These are phyloP conservation scores for Pistacia atlantica DNA, from an alignment of 345 rosid genomes.

Conservation along the genomic window DNA sequence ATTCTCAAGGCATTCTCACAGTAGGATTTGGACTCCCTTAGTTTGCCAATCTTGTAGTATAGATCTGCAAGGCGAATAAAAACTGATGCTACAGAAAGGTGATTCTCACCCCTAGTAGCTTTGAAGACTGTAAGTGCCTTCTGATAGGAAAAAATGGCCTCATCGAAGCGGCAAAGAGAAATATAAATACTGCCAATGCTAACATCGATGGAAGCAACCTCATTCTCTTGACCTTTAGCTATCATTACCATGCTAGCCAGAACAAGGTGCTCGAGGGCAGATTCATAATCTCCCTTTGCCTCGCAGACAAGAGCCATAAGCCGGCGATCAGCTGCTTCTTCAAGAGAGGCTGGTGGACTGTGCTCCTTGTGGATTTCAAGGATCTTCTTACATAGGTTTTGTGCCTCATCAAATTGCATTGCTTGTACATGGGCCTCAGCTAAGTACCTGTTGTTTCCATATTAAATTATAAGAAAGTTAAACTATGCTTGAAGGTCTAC, in stretches of 20 bases:
- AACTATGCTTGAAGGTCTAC: not conserved
- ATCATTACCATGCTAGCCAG: constrained; percentile 64
- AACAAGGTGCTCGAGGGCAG: constrained; percentile 56
- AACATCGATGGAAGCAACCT: constrained; percentile 55
- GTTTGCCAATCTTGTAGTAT: constrained; percentile 51
- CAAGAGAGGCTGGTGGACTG: constrained; percentile 48
- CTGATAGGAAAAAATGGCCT: constrained; percentile 58
- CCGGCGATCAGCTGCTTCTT: constrained; percentile 60
- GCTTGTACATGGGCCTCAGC: constrained; percentile 63
- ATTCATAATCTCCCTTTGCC: constrained; percentile 53
- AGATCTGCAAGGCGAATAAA: constrained; percentile 55
- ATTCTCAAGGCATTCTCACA: constrained; percentile 61
- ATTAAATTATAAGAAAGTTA: constrained; percentile 1
- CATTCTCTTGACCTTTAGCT: constrained; percentile 54
- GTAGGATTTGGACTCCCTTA: constrained; percentile 55
- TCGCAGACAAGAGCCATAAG: constrained; percentile 51
- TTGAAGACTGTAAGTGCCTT: constrained; percentile 59
- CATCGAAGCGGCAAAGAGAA: constrained; percentile 55
- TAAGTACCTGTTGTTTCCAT: constrained; percentile 41
- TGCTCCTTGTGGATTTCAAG: constrained; percentile 53
- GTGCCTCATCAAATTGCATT: constrained; percentile 59
- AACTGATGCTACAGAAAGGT: constrained; percentile 50
- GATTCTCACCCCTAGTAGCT: constrained; percentile 52
- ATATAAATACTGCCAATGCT: constrained; percentile 51
- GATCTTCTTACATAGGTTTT: constrained; percentile 46